phyloP scores from a whole-genome alignment of 345 rosid species.

The Rhizophora mangle region DNA sequence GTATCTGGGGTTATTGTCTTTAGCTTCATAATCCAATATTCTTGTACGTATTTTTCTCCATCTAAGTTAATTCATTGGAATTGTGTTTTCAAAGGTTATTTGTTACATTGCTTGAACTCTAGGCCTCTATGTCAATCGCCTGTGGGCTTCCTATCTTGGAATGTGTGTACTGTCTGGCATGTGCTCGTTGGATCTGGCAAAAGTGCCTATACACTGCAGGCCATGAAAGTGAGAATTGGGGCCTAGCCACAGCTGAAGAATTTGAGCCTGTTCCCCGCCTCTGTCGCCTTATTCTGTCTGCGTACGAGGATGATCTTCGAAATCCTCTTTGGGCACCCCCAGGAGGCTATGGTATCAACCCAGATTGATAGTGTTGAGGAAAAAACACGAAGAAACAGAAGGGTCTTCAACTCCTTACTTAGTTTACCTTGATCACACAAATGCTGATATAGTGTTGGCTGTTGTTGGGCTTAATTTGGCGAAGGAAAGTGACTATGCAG shows the following conservation, averaged over 20 bases:
- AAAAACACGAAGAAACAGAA: conserved; percentile 59
- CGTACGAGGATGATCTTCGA: conserved; percentile 73
- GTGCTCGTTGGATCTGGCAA: conserved; percentile 85
- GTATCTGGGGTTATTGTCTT: background rate
- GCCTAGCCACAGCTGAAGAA: conserved; percentile 67
- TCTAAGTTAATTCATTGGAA: background rate
- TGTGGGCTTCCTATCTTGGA: conserved; percentile 85
- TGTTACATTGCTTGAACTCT: conserved; percentile 34
- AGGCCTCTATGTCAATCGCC: conserved; percentile 68
- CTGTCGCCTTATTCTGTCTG: conserved; percentile 68
- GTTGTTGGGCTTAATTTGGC: conserved; percentile 84
- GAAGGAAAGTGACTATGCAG: conserved; percentile 78
- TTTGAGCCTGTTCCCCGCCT: conserved; percentile 75
- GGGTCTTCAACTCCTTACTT: conserved; percentile 74
- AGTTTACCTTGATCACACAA: conserved; percentile 73
- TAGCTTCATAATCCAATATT: background rate
- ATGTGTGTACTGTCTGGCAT: conserved; percentile 83
- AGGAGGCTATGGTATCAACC: conserved; percentile 73
- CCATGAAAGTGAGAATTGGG: conserved; percentile 87
- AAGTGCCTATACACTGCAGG: conserved; percentile 88
- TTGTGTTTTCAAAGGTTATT: conserved; percentile 14
- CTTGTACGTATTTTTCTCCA: background rate
- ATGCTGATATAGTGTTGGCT: conserved; percentile 58
- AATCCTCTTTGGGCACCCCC: conserved; percentile 87
- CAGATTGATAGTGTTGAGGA: conserved; percentile 59